A percentile compares a stretch with the other conserved stretches of the same genome.
Conservation (phyloP, 2,329 filamentous ascomycete genomes). For the Tolypocladium ophioglossoides region DNA sequence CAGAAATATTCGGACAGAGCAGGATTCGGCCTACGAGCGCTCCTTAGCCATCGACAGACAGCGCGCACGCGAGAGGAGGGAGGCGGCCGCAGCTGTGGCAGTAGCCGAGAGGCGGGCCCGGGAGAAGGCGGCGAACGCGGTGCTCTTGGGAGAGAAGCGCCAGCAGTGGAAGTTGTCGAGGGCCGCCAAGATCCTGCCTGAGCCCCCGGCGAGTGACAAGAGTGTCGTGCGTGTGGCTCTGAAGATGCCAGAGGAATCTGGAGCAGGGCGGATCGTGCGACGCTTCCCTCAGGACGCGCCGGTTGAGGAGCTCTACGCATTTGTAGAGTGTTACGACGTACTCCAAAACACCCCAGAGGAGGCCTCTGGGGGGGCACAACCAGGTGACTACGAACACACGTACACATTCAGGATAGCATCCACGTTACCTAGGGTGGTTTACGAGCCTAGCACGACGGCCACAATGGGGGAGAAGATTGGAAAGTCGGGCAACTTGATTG, state of each 20-base stretch:
- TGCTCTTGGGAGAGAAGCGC: slow-evolving; percentile 29
- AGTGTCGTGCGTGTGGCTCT: slow-evolving; percentile 63
- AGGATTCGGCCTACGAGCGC: slow-evolving; percentile 88
- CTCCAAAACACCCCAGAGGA: slow-evolving; percentile 47
- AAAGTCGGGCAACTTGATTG: slow-evolving; percentile 76
- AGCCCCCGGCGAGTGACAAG: slow-evolving; percentile 53
- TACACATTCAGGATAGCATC: slow-evolving; percentile 82
- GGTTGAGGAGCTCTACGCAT: slow-evolving; percentile 88
- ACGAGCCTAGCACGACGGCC: slow-evolving; percentile 54
- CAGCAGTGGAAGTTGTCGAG: slow-evolving; percentile 77
- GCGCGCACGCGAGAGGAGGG: slow-evolving; percentile 62
- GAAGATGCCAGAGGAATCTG: slow-evolving; percentile 48
- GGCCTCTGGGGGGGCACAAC: slow-evolving; percentile 1
- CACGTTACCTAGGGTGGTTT: slow-evolving; percentile 75
- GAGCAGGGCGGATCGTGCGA: slow-evolving; percentile 65
- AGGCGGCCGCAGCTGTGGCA: slow-evolving; percentile 62
- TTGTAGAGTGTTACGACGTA: slow-evolving; percentile 80
- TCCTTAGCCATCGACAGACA: slow-evolving; percentile 83
- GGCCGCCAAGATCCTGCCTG: slow-evolving; percentile 51
- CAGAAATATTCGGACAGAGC: slow-evolving; percentile 73
- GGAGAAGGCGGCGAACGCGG: slow-evolving; percentile 52
- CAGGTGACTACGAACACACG: slow-evolving; percentile 55
- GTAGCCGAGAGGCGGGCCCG: slow-evolving; percentile 53
- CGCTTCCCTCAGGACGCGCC: slow-evolving; percentile 59
- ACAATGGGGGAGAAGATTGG: slow-evolving; percentile 67